Conservation (phyloP, 139 green algal species). For the Gonium pectorale region DNA sequence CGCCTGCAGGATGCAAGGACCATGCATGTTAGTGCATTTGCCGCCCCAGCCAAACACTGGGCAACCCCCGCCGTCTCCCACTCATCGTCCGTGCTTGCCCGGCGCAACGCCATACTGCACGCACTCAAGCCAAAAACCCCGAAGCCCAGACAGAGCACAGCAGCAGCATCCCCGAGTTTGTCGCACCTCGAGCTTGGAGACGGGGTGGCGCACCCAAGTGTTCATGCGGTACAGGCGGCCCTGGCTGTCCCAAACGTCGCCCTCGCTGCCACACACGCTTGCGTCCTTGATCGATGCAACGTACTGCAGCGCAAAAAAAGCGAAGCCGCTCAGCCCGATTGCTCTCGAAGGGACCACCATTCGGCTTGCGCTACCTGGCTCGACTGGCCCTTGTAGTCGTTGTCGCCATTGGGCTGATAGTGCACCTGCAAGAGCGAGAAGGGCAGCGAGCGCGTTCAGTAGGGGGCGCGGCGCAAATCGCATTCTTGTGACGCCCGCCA, state of each 20-base stretch:
- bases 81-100: too few relatives aligned
- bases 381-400: neutral
- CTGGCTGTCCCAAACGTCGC: neutral
- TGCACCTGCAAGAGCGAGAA: neutral
- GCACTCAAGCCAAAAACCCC: too few relatives aligned
- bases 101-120: too few relatives aligned
- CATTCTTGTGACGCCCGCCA: neutral
- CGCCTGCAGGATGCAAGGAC: too few relatives aligned
- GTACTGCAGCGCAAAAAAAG: neutral
- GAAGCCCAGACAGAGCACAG: too few relatives aligned
- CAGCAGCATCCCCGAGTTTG: too few relatives aligned
- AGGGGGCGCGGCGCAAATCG: too few relatives aligned
- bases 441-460: neutral
- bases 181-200: neutral
- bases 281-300: neutral
- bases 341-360: too few relatives aligned
- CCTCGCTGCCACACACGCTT: neutral
- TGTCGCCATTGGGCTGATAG: neutral
- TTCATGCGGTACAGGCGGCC: neutral
- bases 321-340: neutral
- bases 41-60: too few relatives aligned
- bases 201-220: neutral
- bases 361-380: too few relatives aligned
- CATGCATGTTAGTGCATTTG: too few relatives aligned
- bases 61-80: too few relatives aligned